Evolutionary conservation across 805 yeast species (phyloP), one percentile per base, ranked within the genome.

Genomic region (Suhomyces emberorum): DNA sequence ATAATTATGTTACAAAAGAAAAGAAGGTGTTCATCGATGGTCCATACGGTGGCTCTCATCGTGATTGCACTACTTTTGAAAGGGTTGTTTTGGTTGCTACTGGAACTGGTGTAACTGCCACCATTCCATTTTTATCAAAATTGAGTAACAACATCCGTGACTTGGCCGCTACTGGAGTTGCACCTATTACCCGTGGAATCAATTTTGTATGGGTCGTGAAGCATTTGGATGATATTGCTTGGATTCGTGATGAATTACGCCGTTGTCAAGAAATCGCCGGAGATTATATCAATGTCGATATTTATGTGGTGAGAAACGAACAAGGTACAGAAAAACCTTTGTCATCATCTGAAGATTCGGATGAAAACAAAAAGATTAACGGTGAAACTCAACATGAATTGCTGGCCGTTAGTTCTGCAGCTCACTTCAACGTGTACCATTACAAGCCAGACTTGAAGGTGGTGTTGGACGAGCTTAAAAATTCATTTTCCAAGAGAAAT

Each of bases 51-150:
- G 81, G 81, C 1, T 46, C 69, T 32, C 46, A 60, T 11, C 61
- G 83, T 48, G 72, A 73, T 41, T 52, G 59, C 4, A 44, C 63
- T 15, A 52, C 72, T 1, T 77, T 77, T 48, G 72, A 71, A 29
- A 63, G 68, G 29, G 53, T 72, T 6, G 49, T 60, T 7, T 47
- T 76, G 16, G 14, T 74, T 2, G 56, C 75, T 15, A 57, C 76
- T 1, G 83, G 83, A 3, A 65, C 74, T 30, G 82, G 83, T 27
- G 65, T 76, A 11, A 63, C 79, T 3, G 75, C 72, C 0, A 61
- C 74, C 1, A 39, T 73, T 15, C 76, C 81, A 8, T 74, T 70
- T 41, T 46, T 71, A 31, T 43, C 52, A 1, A 45, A 46, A 17
- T 38, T 61, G 17, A 44, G 54, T 4, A 57, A 41, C 41, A 50